These are phyloP conservation scores for Coniferiporia sulphurascens DNA, from an alignment of 1,284 basidiomycete species.

Conservation along the genomic window DNA sequence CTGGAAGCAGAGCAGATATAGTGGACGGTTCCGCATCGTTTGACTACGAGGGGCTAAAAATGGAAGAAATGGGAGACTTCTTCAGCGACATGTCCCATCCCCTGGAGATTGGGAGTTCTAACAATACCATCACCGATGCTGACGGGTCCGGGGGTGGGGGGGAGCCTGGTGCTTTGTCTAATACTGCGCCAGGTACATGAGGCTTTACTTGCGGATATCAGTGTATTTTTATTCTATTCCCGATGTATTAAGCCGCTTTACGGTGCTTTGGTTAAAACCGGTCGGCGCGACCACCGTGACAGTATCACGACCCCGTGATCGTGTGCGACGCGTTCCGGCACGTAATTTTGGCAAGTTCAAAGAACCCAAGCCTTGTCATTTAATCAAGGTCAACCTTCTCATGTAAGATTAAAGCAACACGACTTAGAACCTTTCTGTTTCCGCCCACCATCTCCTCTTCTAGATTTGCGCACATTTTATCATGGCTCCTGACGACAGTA, in stretches of 20 bases:
- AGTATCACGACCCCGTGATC: not conserved
- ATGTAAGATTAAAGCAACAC: too few relatives aligned
- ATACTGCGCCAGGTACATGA: not conserved
- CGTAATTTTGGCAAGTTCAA: too few relatives aligned
- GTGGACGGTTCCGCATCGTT: not conserved
- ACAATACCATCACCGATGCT: not conserved
- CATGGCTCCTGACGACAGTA: not conserved
- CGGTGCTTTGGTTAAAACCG: too few relatives aligned
- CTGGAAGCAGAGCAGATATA: not conserved
- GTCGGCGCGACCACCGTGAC: not conserved
- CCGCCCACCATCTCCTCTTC: not conserved
- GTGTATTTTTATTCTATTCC: too few relatives aligned
- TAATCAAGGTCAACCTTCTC: too few relatives aligned
- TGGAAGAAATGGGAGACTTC: slow-evolving; percentile 5
- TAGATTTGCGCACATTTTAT: not conserved
- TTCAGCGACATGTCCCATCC: slow-evolving; percentile 1
- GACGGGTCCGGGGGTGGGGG: not conserved
- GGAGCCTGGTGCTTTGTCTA: too few relatives aligned
- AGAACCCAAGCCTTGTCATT: too few relatives aligned
- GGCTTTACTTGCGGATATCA: too few relatives aligned
- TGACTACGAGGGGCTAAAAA: slow-evolving; percentile 1
- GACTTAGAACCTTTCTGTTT: too few relatives aligned
- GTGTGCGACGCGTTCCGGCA: too few relatives aligned
- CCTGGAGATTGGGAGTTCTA: not conserved
- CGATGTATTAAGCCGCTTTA: too few relatives aligned